Conservation (phyloP, 139 green algal genomes). For the Chlorella vulgaris region DNA sequence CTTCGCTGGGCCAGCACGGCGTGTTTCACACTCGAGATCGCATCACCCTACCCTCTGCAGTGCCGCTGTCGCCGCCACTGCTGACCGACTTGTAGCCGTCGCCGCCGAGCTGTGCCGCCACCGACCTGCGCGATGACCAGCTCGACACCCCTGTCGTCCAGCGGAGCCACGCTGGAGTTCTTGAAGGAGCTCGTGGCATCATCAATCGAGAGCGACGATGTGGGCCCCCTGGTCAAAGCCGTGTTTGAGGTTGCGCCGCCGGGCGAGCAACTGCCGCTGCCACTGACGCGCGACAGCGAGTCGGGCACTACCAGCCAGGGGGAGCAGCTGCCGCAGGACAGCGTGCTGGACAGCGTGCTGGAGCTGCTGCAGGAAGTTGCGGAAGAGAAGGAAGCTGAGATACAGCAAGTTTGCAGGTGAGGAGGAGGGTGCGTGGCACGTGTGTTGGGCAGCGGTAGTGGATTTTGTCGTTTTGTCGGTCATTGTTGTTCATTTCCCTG, state of each 20-base stretch:
- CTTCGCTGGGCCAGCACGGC: too few relatives aligned
- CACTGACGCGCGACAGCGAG: constrained; percentile 4
- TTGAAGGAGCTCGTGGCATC: constrained; percentile 4
- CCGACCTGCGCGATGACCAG: not conserved
- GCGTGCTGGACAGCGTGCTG: constrained; percentile 14
- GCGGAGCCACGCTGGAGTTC: not conserved
- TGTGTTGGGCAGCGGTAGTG: too few relatives aligned
- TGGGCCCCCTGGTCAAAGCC: constrained; percentile 20
- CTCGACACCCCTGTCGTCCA: not conserved
- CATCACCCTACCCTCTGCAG: too few relatives aligned
- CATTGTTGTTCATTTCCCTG: too few relatives aligned
- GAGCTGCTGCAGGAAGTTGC: constrained; percentile 48
- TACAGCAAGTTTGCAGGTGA: constrained; percentile 56
- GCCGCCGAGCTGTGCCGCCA: not conserved
- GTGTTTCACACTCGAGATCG: too few relatives aligned
- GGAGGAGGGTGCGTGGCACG: not conserved
- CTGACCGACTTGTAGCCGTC: not conserved
- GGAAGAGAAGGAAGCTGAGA: constrained; percentile 52
- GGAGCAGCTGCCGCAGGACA: not conserved
- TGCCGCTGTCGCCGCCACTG: too few relatives aligned
- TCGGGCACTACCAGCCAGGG: constrained; percentile 14
- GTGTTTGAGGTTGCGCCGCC: constrained; percentile 15
- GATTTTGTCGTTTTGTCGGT: not conserved
- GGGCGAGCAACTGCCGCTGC: constrained; percentile 1
- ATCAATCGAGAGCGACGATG: constrained; percentile 9